A percentile compares a stretch with the other conserved stretches of the same genome.
Conservation (phyloP, 1,284 basidiomycete species). For the Cystodermella granulosa region DNA sequence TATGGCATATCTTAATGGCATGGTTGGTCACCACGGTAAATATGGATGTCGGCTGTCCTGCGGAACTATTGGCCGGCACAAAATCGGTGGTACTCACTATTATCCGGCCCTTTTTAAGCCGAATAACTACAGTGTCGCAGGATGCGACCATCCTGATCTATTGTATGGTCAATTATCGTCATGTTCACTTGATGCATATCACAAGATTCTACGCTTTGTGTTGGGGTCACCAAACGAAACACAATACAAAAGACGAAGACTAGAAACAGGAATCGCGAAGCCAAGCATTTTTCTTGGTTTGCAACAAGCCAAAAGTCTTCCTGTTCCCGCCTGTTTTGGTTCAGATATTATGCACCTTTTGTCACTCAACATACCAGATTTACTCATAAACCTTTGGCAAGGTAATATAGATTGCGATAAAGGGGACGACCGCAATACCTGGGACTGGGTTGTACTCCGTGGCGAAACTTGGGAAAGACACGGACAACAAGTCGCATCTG, state of each 20-base stretch:
- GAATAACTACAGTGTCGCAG: conserved; percentile 16
- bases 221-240: conserved; percentile 13
- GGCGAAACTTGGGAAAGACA: conserved; percentile 34
- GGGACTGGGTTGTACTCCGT: conserved; percentile 36
- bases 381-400: conserved; percentile 29
- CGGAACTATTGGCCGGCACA: conserved; percentile 28
- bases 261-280: conserved; percentile 36
- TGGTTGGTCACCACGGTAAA: conserved; percentile 34
- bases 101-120: conserved; percentile 31
- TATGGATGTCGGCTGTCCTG: conserved; percentile 35
- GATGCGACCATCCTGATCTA: conserved; percentile 31
- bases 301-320: conserved; percentile 12
- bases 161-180: conserved; percentile 3
- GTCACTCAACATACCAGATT: conserved; percentile 28
- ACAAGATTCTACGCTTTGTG: conserved; percentile 15
- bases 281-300: conserved; percentile 34
- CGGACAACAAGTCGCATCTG: conserved; percentile 26
- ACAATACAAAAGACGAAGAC: conserved; percentile 24
- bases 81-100: conserved; percentile 27
- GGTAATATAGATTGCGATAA: conserved; percentile 29
- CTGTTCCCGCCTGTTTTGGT: conserved; percentile 27
- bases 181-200: conserved; percentile 14
- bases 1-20: conserved; percentile 29
- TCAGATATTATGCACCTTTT: conserved; percentile 35
- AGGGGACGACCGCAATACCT: conserved; percentile 19